A percentile compares a stretch with the other conserved stretches of the same genome.
These are phyloP conservation scores for Neonectria punicea DNA, from an alignment of 2,329 filamentous ascomycete genomes.

Conservation along the genomic window DNA sequence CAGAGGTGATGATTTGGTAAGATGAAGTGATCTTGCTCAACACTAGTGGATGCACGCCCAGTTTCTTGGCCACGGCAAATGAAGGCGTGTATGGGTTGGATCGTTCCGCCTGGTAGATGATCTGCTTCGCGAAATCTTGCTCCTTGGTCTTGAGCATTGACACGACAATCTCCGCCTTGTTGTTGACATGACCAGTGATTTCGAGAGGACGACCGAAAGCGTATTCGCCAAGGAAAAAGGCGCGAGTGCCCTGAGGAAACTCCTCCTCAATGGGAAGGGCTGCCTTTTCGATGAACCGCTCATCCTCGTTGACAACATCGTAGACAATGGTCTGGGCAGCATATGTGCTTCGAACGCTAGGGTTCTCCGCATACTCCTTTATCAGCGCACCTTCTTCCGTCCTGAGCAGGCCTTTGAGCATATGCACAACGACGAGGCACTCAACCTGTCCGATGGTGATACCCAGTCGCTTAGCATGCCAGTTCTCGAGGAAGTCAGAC, in stretches of 20 bases:
- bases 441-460: slow-evolving; percentile 89
- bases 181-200: slow-evolving; percentile 76
- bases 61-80: slow-evolving; percentile 84
- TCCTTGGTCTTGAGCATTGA: slow-evolving; percentile 78
- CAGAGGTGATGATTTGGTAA: slow-evolving; percentile 82
- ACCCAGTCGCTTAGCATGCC: slow-evolving; percentile 90
- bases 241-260: slow-evolving; percentile 83
- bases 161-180: slow-evolving; percentile 84
- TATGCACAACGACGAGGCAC: slow-evolving; percentile 89
- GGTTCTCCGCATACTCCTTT: slow-evolving; percentile 91
- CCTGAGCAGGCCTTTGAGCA: slow-evolving; percentile 90
- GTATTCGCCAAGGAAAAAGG: slow-evolving; percentile 94
- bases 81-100: slow-evolving; percentile 84
- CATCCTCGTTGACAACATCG: slow-evolving; percentile 88
- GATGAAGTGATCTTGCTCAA: slow-evolving; percentile 97
- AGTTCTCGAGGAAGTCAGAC: slow-evolving; percentile 82
- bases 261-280: slow-evolving; percentile 93
- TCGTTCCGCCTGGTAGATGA: slow-evolving; percentile 77
- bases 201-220: slow-evolving; percentile 92
- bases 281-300: slow-evolving; percentile 89
- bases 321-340: slow-evolving; percentile 93
- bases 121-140: slow-evolving; percentile 80
- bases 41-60: slow-evolving; percentile 85
- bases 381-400: slow-evolving; percentile 90
- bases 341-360: slow-evolving; percentile 87